Percentiles rank a stretch among this genome's conserved stretches.
These are phyloP conservation scores for Stagonosporopsis vannaccii DNA, from an alignment of 2,329 filamentous ascomycete genomes.

Conservation along the genomic window DNA sequence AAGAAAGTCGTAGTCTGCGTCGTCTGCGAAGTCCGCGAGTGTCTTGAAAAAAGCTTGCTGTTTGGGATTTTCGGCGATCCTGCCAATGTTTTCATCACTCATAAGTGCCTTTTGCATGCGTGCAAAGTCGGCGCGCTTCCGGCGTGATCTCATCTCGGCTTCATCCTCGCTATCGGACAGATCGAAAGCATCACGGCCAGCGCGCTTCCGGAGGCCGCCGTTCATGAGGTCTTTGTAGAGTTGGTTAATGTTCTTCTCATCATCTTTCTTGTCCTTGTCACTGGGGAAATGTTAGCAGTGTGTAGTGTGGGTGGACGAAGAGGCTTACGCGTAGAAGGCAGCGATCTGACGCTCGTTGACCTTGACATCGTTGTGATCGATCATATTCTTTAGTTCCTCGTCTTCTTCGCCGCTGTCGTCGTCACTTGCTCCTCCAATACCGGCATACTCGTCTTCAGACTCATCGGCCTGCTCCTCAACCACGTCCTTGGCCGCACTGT, in stretches of 20 bases:
- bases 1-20: slow-evolving; percentile 78
- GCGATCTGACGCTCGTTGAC: slow-evolving; percentile 82
- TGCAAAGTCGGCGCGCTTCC: slow-evolving; percentile 87
- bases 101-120: slow-evolving; percentile 91
- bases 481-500: slow-evolving; percentile 82
- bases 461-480: slow-evolving; percentile 94
- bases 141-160: slow-evolving; percentile 75
- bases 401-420: slow-evolving; percentile 82
- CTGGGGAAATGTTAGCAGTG: slow-evolving; percentile 55
- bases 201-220: slow-evolving; percentile 83
- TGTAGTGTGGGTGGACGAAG: slow-evolving; percentile 1
- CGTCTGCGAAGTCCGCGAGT: slow-evolving; percentile 79
- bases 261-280: slow-evolving; percentile 77
- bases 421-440: slow-evolving; percentile 86
- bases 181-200: slow-evolving; percentile 68
- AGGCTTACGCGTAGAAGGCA: slow-evolving; percentile 84
- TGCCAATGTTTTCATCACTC: slow-evolving; percentile 86
- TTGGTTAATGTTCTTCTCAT: slow-evolving; percentile 89
- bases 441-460: slow-evolving; percentile 97
- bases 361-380: slow-evolving; percentile 80
- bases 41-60: slow-evolving; percentile 89
- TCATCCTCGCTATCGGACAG: slow-evolving; percentile 92
- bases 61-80: slow-evolving; percentile 87
- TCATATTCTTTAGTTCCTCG: slow-evolving; percentile 82
- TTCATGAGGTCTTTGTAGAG: slow-evolving; percentile 93